These are phyloP conservation scores for Tulasnella sp. DNA, from an alignment of 768 basidiomycete species.

Conservation along the genomic window DNA sequence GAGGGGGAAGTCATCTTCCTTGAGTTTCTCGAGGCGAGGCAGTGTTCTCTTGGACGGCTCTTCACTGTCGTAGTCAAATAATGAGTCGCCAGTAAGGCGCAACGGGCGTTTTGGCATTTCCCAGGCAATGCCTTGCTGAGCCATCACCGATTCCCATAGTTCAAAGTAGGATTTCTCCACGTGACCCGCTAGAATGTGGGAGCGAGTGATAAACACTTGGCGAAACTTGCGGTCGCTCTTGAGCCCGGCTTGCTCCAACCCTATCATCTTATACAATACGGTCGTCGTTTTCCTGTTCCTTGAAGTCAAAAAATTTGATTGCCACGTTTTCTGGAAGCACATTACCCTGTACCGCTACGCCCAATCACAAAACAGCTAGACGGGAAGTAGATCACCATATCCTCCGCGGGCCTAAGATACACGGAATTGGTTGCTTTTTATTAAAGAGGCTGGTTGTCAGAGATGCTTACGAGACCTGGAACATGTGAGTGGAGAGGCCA, in stretches of 20 bases:
- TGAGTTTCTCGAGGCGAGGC: too few species aligned
- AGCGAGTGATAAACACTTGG: conserved; percentile 17
- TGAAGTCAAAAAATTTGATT: background rate
- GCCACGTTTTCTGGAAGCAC: background rate
- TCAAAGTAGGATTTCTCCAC: conserved; percentile 15
- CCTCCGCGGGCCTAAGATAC: background rate
- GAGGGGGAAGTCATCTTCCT: too few species aligned
- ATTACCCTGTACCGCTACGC: conserved; percentile 15
- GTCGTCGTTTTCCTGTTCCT: conserved; percentile 15
- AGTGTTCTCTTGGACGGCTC: too few species aligned
- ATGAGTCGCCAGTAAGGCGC: too few species aligned
- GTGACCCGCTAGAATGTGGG: conserved; percentile 10
- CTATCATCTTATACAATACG: conserved; percentile 16
- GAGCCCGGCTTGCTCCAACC: background rate
- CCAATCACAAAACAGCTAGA: conserved; percentile 17
- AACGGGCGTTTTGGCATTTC: too few species aligned
- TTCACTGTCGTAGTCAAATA: too few species aligned
- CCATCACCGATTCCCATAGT: too few species aligned
- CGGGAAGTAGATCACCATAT: conserved; percentile 10
- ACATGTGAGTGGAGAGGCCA: background rate
- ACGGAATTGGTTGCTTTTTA: background rate
- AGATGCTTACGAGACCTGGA: conserved; percentile 10
- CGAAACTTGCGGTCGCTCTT: background rate
- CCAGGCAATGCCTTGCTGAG: too few species aligned
- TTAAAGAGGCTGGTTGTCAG: background rate